phyloP scores from a whole-genome alignment of 306 rosid genomes.

The Lathyrus oleraceus region DNA sequence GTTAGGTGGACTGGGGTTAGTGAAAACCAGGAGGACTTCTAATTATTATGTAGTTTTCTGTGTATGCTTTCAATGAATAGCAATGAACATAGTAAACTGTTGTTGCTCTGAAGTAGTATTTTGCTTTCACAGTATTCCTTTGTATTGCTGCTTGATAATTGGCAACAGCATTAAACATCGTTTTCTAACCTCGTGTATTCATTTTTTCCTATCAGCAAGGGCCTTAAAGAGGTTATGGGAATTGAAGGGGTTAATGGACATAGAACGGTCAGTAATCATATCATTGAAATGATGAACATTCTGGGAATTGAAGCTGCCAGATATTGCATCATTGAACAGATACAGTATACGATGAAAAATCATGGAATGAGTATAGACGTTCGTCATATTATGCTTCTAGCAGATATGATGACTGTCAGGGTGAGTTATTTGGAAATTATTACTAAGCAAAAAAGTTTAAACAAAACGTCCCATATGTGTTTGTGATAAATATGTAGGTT shows the following conservation, averaged over 20 bases:
- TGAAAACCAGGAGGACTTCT: conserved; percentile 18
- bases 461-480: background rate
- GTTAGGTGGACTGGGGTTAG: conserved; percentile 3
- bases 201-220: conserved; percentile 48
- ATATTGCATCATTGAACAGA: conserved; percentile 73
- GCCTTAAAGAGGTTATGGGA: conserved; percentile 80
- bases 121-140: conserved; percentile 8
- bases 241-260: conserved; percentile 78
- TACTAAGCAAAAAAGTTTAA: background rate
- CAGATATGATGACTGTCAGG: conserved; percentile 86
- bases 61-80: background rate
- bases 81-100: conserved; percentile 7
- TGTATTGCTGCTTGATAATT: conserved; percentile 15
- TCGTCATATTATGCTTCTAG: conserved; percentile 96
- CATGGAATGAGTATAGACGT: conserved; percentile 86
- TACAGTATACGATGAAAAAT: conserved; percentile 68
- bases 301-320: conserved; percentile 98
- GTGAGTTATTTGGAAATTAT: conserved; percentile 55
- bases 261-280: conserved; percentile 71
- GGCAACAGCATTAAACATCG: background rate
- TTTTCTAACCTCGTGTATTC: conserved; percentile 2
- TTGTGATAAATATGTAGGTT: conserved; percentile 10
- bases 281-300: conserved; percentile 65
- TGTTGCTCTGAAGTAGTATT: conserved; percentile 8
- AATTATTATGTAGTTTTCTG: conserved; percentile 3